Evolutionary conservation across 1,284 basidiomycete genomes (phyloP), one percentile per base, ranked within the genome.

Genomic region (Microbotryum silenes-acaulis): DNA sequence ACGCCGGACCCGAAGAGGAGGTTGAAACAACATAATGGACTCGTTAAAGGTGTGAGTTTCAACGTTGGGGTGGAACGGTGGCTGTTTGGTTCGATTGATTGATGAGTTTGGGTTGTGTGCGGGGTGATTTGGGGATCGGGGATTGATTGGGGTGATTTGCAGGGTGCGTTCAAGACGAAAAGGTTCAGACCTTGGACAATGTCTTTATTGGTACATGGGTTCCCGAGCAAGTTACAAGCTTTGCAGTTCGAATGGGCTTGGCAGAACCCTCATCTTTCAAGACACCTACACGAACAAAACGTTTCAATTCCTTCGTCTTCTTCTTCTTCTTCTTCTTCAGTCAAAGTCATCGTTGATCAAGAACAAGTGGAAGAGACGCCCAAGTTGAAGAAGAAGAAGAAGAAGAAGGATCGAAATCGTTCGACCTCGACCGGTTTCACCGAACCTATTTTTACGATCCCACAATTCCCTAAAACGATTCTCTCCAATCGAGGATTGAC

Each of bases 201-300:
- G 87, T 86, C 89, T 63, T 83, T 90, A 81, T 85, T 92, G 57
- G 88, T 93, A 0, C 82, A 88, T 72, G 89, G 89, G 6, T 93
- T 94, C 72, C 88, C 89, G 0, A 90, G 87, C 61, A 87, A 86
- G 73, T 79, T 91, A 25, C 83, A 88, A 0, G 90, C 91, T 1
- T 78, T 92, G 4, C 65, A 74, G 53, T 92, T 91, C 71, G 90
- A 93, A 77, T 92, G 89, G 89, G 89, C 89, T 20, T 93, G 90
- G 90, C 89, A 91, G 72, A 85, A 91, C 62, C 81, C 81, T 9
- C 74, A 80, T 58, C 63, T 77, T 0, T 79, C 79, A 0, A 72
- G 81, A 3, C 78, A 79, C 65, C 70, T 81, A 23, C 74, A 74
- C 31, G 27, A 44, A 7, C 51, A 54, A 2, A 9, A 23, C 2